Conservation (phyloP, 352 stramenopile genomes). For the Phytophthora capsici region DNA sequence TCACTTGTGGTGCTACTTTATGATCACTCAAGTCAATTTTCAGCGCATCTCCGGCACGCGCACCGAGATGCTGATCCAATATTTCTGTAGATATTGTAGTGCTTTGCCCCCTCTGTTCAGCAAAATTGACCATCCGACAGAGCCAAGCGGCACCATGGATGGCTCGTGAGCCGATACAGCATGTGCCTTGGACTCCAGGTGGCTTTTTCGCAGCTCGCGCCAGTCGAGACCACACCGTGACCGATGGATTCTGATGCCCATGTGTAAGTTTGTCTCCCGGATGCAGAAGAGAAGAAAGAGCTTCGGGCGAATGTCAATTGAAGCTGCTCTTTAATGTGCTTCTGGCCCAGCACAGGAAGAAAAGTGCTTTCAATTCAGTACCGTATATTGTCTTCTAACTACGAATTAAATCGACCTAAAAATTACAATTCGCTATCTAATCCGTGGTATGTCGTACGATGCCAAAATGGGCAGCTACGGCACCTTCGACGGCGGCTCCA, state of each 20-base stretch:
- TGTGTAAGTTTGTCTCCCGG: not conserved
- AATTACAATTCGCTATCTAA: constrained; percentile 7
- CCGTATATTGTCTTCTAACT: not conserved
- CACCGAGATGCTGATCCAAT: constrained; percentile 23
- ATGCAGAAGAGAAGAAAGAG: too few relatives aligned
- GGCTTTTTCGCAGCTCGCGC: constrained; percentile 23
- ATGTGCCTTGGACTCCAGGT: constrained; percentile 6
- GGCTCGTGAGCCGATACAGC: not conserved
- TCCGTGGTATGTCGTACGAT: constrained; percentile 22
- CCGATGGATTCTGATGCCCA: constrained; percentile 17
- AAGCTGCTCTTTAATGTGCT: too few relatives aligned
- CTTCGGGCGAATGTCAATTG: too few relatives aligned
- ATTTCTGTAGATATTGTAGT: constrained; percentile 5
- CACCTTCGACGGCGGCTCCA: constrained; percentile 11
- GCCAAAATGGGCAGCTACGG: constrained; percentile 14
- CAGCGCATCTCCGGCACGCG: constrained; percentile 4
- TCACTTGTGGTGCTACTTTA: not conserved
- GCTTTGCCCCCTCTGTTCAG: constrained; percentile 10
- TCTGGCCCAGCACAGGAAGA: constrained; percentile 7
- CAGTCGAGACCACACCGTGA: not conserved
- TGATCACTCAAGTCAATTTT: constrained; percentile 3
- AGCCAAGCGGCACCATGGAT: constrained; percentile 10
- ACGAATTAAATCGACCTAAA: constrained; percentile 10
- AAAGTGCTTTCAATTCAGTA: constrained; percentile 5
- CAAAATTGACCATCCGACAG: constrained; percentile 13